Conservation (phyloP, 2,329 filamentous ascomycete species). For the Boeremia exigua region DNA sequence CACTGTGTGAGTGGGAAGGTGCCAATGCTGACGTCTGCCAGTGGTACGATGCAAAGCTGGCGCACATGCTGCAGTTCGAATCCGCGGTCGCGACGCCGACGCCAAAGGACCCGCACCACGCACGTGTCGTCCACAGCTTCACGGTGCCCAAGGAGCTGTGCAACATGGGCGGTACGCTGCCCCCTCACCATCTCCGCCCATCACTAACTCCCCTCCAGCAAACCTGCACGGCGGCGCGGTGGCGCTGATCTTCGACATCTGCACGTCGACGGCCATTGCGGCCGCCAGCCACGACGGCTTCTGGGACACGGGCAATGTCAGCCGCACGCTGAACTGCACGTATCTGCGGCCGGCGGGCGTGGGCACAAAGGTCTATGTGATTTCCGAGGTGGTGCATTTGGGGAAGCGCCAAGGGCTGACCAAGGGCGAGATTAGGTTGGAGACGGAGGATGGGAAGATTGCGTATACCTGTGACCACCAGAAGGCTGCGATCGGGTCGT, state of each 20-base stretch:
- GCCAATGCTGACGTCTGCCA: slow-evolving; percentile 16
- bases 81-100: slow-evolving; percentile 41
- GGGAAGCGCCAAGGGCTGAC: slow-evolving; percentile 51
- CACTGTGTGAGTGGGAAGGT: background rate
- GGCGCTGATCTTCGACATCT: slow-evolving; percentile 62
- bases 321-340: slow-evolving; percentile 50
- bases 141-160: slow-evolving; percentile 52
- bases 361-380: slow-evolving; percentile 50
- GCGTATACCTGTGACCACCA: slow-evolving; percentile 50
- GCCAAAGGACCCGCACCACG: slow-evolving; percentile 35
- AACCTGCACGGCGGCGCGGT: slow-evolving; percentile 63
- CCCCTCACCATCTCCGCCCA: too few relatives aligned
- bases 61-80: slow-evolving; percentile 43
- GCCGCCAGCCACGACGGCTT: slow-evolving; percentile 42
- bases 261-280: slow-evolving; percentile 51
- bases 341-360: slow-evolving; percentile 53
- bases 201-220: background rate
- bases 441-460: slow-evolving; percentile 44
- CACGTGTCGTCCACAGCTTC: slow-evolving; percentile 53
- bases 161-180: slow-evolving; percentile 45
- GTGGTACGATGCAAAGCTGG: slow-evolving; percentile 42
- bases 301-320: slow-evolving; percentile 54
- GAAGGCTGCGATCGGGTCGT: slow-evolving; percentile 38
- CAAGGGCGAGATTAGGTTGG: slow-evolving; percentile 50
- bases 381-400: slow-evolving; percentile 53